A percentile compares a stretch with the other conserved stretches of the same genome.
phyloP scores from a whole-genome alignment of 495 filamentous ascomycete genomes.

The Lophiostoma macrostomum region DNA sequence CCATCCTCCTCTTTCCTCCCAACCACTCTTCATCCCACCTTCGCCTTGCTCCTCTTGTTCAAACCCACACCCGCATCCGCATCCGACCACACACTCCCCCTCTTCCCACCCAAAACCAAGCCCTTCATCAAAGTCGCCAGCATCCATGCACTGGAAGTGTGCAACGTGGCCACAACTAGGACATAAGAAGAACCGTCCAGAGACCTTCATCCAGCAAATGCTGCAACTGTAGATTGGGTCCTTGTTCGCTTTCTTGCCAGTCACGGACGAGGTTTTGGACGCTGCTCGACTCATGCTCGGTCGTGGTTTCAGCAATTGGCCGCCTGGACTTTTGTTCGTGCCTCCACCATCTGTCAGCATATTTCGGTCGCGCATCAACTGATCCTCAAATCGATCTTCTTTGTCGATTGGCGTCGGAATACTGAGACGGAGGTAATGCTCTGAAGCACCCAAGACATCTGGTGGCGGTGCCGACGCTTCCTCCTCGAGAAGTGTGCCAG shows the following conservation, averaged over 20 bases:
- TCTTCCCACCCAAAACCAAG: not conserved
- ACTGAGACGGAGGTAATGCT: constrained; percentile 20
- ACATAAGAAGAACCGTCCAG: constrained; percentile 24
- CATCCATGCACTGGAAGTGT: constrained; percentile 26
- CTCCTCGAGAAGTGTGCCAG: constrained; percentile 2
- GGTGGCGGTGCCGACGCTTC: constrained; percentile 5
- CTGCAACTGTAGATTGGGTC: constrained; percentile 22
- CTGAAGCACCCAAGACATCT: constrained; percentile 6
- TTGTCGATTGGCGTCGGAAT: constrained; percentile 2
- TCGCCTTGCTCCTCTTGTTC: not conserved
- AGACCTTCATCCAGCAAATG: constrained; percentile 26
- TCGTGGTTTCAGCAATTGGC: not conserved
- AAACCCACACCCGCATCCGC: constrained; percentile 6
- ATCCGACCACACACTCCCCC: constrained; percentile 9
- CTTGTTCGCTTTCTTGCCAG: not conserved
- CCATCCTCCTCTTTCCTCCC: too few species aligned
- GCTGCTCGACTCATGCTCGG: constrained; percentile 1
- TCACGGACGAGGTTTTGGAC: not conserved
- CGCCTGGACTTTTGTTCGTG: not conserved
- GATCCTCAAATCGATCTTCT: not conserved
- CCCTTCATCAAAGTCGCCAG: not conserved
- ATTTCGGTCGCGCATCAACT: not conserved
- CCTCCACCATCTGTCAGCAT: not conserved
- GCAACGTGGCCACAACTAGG: constrained; percentile 21
- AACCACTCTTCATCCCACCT: too few species aligned